Evolutionary conservation across 2,329 filamentous ascomycete genomes (phyloP).

Genomic region (Didymella pinodella): DNA sequence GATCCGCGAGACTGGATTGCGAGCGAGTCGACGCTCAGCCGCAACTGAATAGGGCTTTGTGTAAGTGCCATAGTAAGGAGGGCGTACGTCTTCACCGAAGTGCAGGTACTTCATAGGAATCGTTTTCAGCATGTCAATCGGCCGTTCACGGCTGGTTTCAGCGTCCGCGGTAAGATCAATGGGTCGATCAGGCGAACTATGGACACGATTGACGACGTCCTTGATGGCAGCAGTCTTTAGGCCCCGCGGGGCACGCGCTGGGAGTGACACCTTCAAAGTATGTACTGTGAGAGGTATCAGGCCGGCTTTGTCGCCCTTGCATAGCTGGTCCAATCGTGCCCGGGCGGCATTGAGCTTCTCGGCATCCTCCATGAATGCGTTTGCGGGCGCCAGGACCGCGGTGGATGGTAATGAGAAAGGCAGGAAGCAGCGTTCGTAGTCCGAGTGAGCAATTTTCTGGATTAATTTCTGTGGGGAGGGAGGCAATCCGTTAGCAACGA

Average conservation of each 20-base stretch:
- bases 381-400: conserved; percentile 71
- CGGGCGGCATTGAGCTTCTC: conserved; percentile 39
- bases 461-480: conserved; percentile 48
- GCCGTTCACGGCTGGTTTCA: conserved; percentile 31
- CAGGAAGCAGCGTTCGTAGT: conserved; percentile 72
- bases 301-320: conserved; percentile 24
- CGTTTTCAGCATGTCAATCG: conserved; percentile 57
- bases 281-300: conserved; percentile 28
- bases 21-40: conserved; percentile 58
- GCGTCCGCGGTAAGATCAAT: conserved; percentile 55
- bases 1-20: conserved; percentile 62
- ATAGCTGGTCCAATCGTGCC: conserved; percentile 39
- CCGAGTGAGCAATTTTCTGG: conserved; percentile 46
- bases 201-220: conserved; percentile 55
- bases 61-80: conserved; percentile 75
- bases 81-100: conserved; percentile 69
- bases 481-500: conserved; percentile 37
- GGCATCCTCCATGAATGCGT: conserved; percentile 42
- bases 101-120: conserved; percentile 71
- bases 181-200: conserved; percentile 52
- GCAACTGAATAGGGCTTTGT: conserved; percentile 64
- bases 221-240: conserved; percentile 33
- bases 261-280: conserved; percentile 31
- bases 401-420: conserved; percentile 81
- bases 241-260: conserved; percentile 25